phyloP scores from a whole-genome alignment of 257 asterid genomes.

The Rehmannia glutinosa region DNA sequence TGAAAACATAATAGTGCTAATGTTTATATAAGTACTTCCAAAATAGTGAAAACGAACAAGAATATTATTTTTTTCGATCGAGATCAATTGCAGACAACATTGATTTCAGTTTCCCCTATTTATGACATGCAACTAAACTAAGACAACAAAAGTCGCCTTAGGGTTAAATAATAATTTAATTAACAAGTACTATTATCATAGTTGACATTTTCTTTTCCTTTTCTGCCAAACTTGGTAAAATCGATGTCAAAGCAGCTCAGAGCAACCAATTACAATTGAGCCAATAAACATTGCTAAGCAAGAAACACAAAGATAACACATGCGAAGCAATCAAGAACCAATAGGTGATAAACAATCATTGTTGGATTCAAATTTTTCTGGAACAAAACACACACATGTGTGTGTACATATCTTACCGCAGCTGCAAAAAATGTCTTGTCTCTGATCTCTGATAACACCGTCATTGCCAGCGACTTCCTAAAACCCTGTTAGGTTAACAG shows the following conservation, averaged over 20 bases:
- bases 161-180: neutral
- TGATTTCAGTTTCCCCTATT: constrained; percentile 1
- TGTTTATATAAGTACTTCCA: too few species aligned
- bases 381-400: neutral
- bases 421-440: constrained; percentile 96
- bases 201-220: neutral
- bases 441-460: constrained; percentile 87
- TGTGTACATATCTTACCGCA: constrained; percentile 58
- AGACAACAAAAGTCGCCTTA: neutral
- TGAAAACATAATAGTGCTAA: too few species aligned
- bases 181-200: neutral
- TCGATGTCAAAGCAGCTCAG: constrained; percentile 9
- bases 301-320: neutral
- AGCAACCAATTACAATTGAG: constrained; percentile 11
- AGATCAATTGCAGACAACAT: neutral
- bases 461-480: constrained; percentile 92
- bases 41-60: too few species aligned
- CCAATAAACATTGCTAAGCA: neutral
- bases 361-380: neutral
- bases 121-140: neutral
- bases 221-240: too few species aligned
- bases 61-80: neutral
- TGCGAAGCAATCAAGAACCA: neutral
- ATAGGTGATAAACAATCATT: neutral
- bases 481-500: constrained; percentile 52